Evolutionary conservation across 495 filamentous ascomycete species (phyloP), one percentile per base, ranked within the genome.

Genomic region (Platismatia glauca): DNA sequence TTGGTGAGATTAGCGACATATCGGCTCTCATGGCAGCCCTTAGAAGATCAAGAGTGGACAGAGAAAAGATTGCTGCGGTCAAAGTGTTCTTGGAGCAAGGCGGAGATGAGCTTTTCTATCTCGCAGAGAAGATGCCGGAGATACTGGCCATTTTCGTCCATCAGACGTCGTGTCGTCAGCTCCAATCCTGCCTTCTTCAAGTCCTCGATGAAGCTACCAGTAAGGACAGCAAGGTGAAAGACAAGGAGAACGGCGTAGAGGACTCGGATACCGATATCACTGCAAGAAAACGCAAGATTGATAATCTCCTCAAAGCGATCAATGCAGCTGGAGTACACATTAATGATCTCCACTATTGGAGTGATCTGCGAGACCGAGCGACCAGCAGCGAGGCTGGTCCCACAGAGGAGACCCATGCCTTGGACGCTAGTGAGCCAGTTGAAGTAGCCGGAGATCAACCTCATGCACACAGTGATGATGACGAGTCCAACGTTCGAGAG

Each of bases 61-160:
- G 95, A 15, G 91, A 97, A 75, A 97, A 90, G 74, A 82, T 93
- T 57, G 86, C 91, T 62, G 87, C 84, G 0, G 77, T 97, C 34
- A 82, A 84, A 62, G 87, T 79, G 59, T 99, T 97, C 71, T 72
- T 96, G 6, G 75, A 84, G n/a, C 78, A 91, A 37, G 89, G 84
- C 29, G 86, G 86, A 5, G 89, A 93, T 13, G 92, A 97, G 55
- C 69, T 97, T 12, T 81, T 77, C 55, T 90, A 94, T 68, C 74
- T 99, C 37, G 78, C 86, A 35, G 82, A 88, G 16, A 79, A 82
- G 70, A 92, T 97, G 75, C 88, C 88, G 31, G 82, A 87, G 27
- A 89, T 97, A 67, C 92, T 97, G 88, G 71, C 81, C 3, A 74
- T 86, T 63, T 90, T 97, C 73, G 79, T 97, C 48, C 97, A 95